Conservation (phyloP, 2,329 filamentous ascomycete species). For the Fusarium fujikuroi region DNA sequence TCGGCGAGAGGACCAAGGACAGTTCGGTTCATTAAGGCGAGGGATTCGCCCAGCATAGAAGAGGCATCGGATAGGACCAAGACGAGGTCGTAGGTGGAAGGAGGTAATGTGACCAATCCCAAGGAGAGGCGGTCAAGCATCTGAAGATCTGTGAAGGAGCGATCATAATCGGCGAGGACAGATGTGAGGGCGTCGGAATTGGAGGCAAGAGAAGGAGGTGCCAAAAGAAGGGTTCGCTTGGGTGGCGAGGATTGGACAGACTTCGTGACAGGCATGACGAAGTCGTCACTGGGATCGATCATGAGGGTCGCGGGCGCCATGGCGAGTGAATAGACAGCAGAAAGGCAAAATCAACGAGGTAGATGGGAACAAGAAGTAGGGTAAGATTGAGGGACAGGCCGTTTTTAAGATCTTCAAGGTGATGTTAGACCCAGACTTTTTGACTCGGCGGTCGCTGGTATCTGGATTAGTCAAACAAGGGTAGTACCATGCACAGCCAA, state of each 20-base stretch:
- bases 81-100: slow-evolving; percentile 83
- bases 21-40: slow-evolving; percentile 71
- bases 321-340: slow-evolving; percentile 23
- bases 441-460: slow-evolving; percentile 26
- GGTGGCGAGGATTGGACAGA: slow-evolving; percentile 42
- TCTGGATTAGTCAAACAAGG: slow-evolving; percentile 44
- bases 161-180: slow-evolving; percentile 78
- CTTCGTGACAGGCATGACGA: slow-evolving; percentile 49
- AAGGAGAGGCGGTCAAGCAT: slow-evolving; percentile 95
- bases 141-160: slow-evolving; percentile 84
- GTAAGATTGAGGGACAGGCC: slow-evolving; percentile 11
- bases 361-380: background rate
- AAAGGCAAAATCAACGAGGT: slow-evolving; percentile 5
- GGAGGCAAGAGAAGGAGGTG: slow-evolving; percentile 88
- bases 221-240: slow-evolving; percentile 80
- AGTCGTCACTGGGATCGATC: slow-evolving; percentile 67
- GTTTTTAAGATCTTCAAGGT: slow-evolving; percentile 35
- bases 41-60: slow-evolving; percentile 72
- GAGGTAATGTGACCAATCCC: slow-evolving; percentile 80
- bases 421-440: slow-evolving; percentile 37
- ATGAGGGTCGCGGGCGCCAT: slow-evolving; percentile 65
- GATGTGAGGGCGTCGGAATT: slow-evolving; percentile 81
- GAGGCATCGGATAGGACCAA: slow-evolving; percentile 85
- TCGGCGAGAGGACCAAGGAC: slow-evolving; percentile 76
- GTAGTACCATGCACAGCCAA: slow-evolving; percentile 11